These are phyloP conservation scores for Gynochthodes officinalis DNA, from an alignment of 257 asterid species.

Conservation along the genomic window DNA sequence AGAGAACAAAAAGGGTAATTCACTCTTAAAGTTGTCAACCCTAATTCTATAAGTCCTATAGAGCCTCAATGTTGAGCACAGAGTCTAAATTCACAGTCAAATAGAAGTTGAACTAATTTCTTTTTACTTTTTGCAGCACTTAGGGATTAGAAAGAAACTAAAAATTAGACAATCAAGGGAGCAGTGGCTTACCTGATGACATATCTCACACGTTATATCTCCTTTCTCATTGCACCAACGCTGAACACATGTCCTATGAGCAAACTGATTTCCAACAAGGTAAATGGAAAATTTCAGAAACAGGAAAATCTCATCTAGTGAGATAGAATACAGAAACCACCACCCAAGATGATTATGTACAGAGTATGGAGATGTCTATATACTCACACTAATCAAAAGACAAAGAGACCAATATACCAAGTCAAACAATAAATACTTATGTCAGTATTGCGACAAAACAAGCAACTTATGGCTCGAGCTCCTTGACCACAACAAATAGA, in stretches of 20 bases:
- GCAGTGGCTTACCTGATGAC: constrained; percentile 37
- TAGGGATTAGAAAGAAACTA: background rate
- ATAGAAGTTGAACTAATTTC: background rate
- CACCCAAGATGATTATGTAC: background rate
- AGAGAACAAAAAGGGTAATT: background rate
- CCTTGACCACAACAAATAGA: background rate
- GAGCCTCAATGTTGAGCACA: background rate
- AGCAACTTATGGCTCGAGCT: background rate
- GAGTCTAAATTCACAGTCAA: background rate
- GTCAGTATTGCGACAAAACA: background rate
- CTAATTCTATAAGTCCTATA: background rate
- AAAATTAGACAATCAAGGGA: background rate
- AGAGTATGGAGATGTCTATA: background rate
- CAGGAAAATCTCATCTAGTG: constrained; percentile 7
- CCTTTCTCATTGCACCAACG: constrained; percentile 60
- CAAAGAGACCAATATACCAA: background rate
- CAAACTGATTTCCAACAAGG: constrained; percentile 30
- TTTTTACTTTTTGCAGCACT: background rate
- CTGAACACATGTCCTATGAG: constrained; percentile 50
- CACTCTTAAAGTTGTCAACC: background rate
- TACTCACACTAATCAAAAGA: background rate
- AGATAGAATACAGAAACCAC: background rate
- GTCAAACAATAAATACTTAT: background rate
- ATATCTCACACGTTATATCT: constrained; percentile 48
- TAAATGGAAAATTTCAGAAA: background rate